Evolutionary conservation across 345 rosid species (phyloP).

Genomic region (Lumnitzera racemosa): DNA sequence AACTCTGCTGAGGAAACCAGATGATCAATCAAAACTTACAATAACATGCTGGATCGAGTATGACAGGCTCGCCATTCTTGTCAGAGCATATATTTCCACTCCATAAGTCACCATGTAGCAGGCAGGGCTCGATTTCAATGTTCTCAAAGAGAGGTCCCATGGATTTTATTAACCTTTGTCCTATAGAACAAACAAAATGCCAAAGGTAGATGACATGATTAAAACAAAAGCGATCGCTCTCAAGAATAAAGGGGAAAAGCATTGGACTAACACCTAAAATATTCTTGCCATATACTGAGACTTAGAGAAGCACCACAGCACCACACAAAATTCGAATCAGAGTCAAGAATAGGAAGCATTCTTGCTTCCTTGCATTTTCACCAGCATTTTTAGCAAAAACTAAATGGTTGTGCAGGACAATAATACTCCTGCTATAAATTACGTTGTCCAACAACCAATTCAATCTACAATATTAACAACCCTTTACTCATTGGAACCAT

Average conservation of each 20-base stretch:
- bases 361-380: too few relatives aligned
- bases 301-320: too few relatives aligned
- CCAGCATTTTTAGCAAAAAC: not conserved
- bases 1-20: not conserved
- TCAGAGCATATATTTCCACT: constrained; percentile 87
- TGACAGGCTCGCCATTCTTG: constrained; percentile 73
- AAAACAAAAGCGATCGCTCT: too few relatives aligned
- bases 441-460: too few relatives aligned
- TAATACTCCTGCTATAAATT: too few relatives aligned
- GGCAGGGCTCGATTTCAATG: constrained; percentile 59
- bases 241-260: not conserved
- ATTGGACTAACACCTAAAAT: not conserved
- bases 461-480: too few relatives aligned
- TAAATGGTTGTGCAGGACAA: not conserved
- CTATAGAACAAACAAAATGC: constrained; percentile 20
- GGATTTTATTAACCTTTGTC: constrained; percentile 61
- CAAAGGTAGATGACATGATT: too few relatives aligned
- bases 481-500: too few relatives aligned
- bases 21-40: constrained; percentile 30
- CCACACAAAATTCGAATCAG: too few relatives aligned
- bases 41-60: constrained; percentile 96
- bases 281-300: too few relatives aligned
- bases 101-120: constrained; percentile 97
- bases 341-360: too few relatives aligned
- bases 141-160: constrained; percentile 71